Base-by-base conservation (phyloP, 495 filamentous ascomycete species). In the Hyphodiscus hymeniophilus region DNA sequence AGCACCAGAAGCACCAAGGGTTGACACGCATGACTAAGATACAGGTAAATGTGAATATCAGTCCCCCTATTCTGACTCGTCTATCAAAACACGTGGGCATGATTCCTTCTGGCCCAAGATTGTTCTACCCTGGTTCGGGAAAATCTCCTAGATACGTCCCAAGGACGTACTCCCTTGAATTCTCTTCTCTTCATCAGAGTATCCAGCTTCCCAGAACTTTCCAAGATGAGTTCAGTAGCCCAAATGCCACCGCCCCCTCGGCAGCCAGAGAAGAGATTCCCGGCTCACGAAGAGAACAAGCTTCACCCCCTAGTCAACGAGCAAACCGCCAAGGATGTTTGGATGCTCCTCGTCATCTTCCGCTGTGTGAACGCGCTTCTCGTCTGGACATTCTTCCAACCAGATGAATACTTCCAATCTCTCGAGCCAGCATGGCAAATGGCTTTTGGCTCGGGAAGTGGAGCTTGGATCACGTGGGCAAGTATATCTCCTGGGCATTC, bases 381-480 rank as follows among this genome's bases (percentile, higher is more conserved):
- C 41, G 70, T 94, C 32, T 73, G 79, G 41, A 97, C 92, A n/a
- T 99, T 95, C 63, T 99, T 99, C 69, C 92, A 99, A 63, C 92
- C 92, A n/a, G 92, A 99, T 69, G 92, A 99, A 63, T 97, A 86
- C 70, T 99, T 89, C 55, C 92, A 99, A 60, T 86, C 89, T 5
- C 74, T 99, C 10, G 92, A 99, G 61, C 94, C 92, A 31, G 92
- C 92, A 52, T 97, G 91, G 90, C 73, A 82, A 62, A 71, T 91
- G 38, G 84, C 86, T 0, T 97, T 96, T 68, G 91, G 89, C 7
- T 52, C 63, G 12, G 62, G 75, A 15, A 82, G 82, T 63, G 85
- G 86, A 32, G 86, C 89, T 17, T 97, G 89, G 89, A 72, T 99
- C 55, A 99, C 94, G 47, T 99, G 92, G 92, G 91, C 95, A 55